Evolutionary conservation across 1,139 yeast species (phyloP), one percentile per base, ranked within the genome.

Genomic region (Nakaseomyces uthaithaninus): DNA sequence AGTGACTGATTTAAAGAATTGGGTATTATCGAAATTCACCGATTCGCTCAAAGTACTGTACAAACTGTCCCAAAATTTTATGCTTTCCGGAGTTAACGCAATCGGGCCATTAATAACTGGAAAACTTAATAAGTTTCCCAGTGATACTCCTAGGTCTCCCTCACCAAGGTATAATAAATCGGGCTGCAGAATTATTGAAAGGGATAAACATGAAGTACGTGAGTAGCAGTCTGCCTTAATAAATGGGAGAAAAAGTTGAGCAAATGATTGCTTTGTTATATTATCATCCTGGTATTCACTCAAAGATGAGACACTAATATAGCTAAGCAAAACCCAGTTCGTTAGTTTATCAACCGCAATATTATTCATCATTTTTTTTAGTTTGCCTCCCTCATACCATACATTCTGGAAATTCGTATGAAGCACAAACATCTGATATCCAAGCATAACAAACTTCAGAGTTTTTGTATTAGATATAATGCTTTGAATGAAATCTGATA

Each of bases 211-310:
- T 16, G 22, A 19, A 28, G 10, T 17, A 4, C 22, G 33, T 9
- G 33, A 28, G 4, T 53, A 16, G 64, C 4, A 10, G 8, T 17
- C 11, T 7, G 6, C 61, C 40, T 70, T 75, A 15, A 77, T 42
- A 42, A 67, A 57, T n/a, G 71, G 74, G 10, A 78, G 49, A n/a
- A 71, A 56, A 23, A 71, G 54, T 42, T 69, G 70, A 11, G 75
- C 46, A 2, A 64, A 25, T 18, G 55, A 59, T 12, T 53, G 49
- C 2, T 59, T 35, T 12, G 46, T 45, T 2, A 45, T 48, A 16
- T 42, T 36, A 2, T 45, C 23, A 4, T 51, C 17, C 0, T 22
- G 17, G 42, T 46, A 63, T 14, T 51, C 57, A 52, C 34, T 38
- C 40, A 57, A 59, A 2, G 56, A 43, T 2, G 60, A 37, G 15